Evolutionary conservation across 768 basidiomycete genomes (phyloP).

Genomic region (Tulasnella sp.): DNA sequence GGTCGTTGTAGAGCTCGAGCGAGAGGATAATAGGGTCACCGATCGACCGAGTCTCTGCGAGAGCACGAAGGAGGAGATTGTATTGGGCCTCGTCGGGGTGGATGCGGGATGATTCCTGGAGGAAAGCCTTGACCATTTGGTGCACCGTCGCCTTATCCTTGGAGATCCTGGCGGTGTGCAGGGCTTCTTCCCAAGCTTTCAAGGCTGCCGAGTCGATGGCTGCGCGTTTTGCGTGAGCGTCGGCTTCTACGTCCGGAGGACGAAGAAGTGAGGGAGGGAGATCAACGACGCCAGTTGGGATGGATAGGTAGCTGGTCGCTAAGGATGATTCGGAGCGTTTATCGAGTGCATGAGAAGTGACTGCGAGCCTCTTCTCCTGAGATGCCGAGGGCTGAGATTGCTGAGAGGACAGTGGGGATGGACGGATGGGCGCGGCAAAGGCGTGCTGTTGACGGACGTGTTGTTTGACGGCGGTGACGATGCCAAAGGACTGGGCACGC

Average conservation of each 20-base stretch:
- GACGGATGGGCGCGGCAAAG: constrained; percentile 38
- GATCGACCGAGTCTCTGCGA: constrained; percentile 32
- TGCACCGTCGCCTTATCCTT: background rate
- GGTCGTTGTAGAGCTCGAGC: constrained; percentile 61
- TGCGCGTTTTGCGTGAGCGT: background rate
- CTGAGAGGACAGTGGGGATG: constrained; percentile 21
- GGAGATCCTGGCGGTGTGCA: background rate
- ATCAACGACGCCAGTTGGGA: constrained; percentile 42
- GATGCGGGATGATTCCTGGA: background rate
- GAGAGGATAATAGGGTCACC: constrained; percentile 52
- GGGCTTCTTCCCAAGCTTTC: constrained; percentile 5
- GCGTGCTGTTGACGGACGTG: constrained; percentile 6
- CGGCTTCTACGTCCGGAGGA: background rate
- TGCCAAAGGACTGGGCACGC: constrained; percentile 40
- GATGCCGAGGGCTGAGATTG: background rate
- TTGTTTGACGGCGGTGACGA: constrained; percentile 55
- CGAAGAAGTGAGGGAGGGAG: background rate
- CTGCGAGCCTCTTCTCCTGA: background rate
- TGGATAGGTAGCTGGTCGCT: constrained; percentile 33
- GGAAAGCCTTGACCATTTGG: constrained; percentile 1
- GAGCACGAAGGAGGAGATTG: constrained; percentile 53
- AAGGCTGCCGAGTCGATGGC: background rate
- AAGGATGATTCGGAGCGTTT: constrained; percentile 34
- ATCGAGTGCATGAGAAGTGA: constrained; percentile 27
- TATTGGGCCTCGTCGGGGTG: constrained; percentile 36